Percentiles rank a stretch among this genome's conserved stretches.
phyloP scores from a whole-genome alignment of 495 filamentous ascomycete genomes.

The Amniculicola lignicola region DNA sequence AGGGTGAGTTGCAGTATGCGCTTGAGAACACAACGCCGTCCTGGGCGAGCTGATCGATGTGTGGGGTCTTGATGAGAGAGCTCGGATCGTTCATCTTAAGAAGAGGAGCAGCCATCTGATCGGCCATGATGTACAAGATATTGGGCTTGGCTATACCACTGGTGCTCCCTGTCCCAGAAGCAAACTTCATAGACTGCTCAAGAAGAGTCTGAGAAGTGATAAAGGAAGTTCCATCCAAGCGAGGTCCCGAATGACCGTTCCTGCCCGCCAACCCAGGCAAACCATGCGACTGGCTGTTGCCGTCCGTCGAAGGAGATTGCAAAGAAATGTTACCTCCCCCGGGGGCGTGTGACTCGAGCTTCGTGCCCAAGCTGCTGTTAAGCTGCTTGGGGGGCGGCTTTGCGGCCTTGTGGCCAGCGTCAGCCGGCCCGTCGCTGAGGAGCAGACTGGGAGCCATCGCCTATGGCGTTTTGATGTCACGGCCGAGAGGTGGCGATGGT shows the following conservation, averaged over 20 bases:
- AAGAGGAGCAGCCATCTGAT: constrained; percentile 82
- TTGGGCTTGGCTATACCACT: constrained; percentile 53
- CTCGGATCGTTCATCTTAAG: constrained; percentile 78
- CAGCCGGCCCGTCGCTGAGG: background rate
- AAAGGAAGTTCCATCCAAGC: constrained; percentile 5
- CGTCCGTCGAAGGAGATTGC: constrained; percentile 16
- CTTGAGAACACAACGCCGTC: constrained; percentile 80
- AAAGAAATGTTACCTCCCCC: constrained; percentile 10
- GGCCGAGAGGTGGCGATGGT: too few relatives aligned
- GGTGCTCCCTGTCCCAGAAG: background rate
- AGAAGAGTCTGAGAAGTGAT: constrained; percentile 22
- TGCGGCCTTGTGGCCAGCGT: background rate
- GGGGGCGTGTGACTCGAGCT: constrained; percentile 13
- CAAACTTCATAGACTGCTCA: constrained; percentile 20
- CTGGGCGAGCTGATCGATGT: constrained; percentile 74
- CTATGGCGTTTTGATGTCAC: too few relatives aligned
- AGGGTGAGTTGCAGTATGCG: constrained; percentile 84
- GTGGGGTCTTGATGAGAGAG: constrained; percentile 80
- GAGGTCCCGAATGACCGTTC: background rate
- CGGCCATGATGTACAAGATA: constrained; percentile 86
- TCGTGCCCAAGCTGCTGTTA: background rate
- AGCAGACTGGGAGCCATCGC: background rate
- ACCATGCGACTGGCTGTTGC: constrained; percentile 1
- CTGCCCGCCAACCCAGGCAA: background rate
- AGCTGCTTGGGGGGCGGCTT: background rate